Evolutionary conservation across 208 protist genomes (phyloP).

Genomic region (Herpetomonas tarakana): DNA sequence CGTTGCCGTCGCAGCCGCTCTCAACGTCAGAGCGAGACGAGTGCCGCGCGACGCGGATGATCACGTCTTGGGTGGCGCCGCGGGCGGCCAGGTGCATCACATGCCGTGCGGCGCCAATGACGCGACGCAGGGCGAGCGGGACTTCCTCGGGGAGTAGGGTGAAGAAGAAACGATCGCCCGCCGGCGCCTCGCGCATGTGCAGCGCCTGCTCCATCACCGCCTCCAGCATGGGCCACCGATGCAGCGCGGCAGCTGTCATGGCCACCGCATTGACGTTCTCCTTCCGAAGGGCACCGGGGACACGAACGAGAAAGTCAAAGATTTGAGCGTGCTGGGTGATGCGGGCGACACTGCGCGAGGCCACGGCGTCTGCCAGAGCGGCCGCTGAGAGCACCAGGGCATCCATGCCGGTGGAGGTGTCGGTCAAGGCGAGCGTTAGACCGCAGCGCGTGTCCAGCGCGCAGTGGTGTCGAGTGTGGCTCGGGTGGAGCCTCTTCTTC

Average conservation of each 20-base stretch:
- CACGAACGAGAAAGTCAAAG: constrained; percentile 44
- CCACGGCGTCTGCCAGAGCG: constrained; percentile 33
- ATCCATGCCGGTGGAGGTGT: constrained; percentile 34
- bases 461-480: constrained; percentile 35
- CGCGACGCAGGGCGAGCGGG: constrained; percentile 34
- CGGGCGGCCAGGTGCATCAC: constrained; percentile 61
- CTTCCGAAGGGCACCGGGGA: constrained; percentile 35
- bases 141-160: constrained; percentile 48
- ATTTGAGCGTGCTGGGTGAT: constrained; percentile 38
- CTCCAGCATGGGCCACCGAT: constrained; percentile 48
- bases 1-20: constrained; percentile 41
- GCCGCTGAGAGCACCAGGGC: constrained; percentile 45
- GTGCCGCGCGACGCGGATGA: constrained; percentile 52
- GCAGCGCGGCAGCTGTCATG: constrained; percentile 35
- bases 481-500: constrained; percentile 5
- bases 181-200: not conserved
- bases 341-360: constrained; percentile 8
- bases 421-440: constrained; percentile 14
- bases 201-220: constrained; percentile 40
- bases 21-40: constrained; percentile 63
- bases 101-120: constrained; percentile 53
- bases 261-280: constrained; percentile 60
- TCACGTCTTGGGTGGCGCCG: constrained; percentile 38
- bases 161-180: constrained; percentile 35
- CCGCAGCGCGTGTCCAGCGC: constrained; percentile 4